Conservation (phyloP, 257 asterid genomes). For the Nicotiana noctiflora region DNA sequence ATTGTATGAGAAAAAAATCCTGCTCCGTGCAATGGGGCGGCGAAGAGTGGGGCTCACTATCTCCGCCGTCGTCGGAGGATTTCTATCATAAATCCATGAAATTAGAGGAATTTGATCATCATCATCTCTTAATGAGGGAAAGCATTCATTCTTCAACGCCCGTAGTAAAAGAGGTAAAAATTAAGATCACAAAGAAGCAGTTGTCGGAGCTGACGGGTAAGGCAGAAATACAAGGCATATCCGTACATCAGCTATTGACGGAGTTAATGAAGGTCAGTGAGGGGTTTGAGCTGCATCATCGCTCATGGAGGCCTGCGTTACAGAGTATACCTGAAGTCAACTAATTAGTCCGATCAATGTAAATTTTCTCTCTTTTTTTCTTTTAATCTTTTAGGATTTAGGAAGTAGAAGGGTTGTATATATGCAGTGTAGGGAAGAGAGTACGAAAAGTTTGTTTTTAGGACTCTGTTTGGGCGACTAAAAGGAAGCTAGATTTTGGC, state of each 20-base stretch:
- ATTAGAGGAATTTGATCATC: too few relatives aligned
- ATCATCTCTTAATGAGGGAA: not conserved
- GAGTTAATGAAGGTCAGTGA: constrained; percentile 26
- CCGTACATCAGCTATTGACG: constrained; percentile 32
- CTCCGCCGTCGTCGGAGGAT: not conserved
- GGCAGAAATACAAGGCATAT: constrained; percentile 23
- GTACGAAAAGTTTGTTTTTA: too few relatives aligned
- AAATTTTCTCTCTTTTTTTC: not conserved
- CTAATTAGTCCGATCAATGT: not conserved
- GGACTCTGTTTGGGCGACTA: too few relatives aligned
- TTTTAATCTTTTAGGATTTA: not conserved
- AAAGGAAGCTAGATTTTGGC: too few relatives aligned
- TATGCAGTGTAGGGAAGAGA: not conserved
- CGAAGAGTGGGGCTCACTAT: constrained; percentile 56
- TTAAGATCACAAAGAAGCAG: constrained; percentile 51
- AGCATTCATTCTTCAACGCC: not conserved
- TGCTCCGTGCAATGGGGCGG: constrained; percentile 51
- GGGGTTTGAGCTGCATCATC: constrained; percentile 3
- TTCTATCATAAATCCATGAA: not conserved
- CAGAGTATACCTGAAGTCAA: constrained; percentile 44
- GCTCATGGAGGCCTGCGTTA: constrained; percentile 45
- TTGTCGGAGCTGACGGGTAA: constrained; percentile 33
- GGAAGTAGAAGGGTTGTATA: not conserved
- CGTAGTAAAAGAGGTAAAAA: constrained; percentile 36
- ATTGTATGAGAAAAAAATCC: constrained; percentile 45